Base-by-base conservation (phyloP, 495 filamentous ascomycete species). In the Chaetomium tenue region DNA sequence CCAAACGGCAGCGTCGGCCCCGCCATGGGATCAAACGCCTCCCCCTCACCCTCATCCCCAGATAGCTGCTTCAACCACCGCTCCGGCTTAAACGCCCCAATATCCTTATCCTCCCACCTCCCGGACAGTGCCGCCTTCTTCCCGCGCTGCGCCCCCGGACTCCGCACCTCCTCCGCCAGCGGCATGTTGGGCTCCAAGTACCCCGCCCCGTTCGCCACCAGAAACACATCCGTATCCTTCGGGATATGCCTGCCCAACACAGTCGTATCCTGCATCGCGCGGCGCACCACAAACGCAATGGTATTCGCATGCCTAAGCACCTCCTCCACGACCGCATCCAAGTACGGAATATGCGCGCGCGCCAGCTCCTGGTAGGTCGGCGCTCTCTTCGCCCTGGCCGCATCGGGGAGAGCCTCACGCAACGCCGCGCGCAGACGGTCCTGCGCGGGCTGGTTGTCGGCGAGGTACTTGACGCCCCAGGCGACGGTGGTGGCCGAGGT, bases 1-100 rank as follows among this genome's bases (percentile, higher is more conserved):
- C 77, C 75, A 62, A 87, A 87, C 13, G 82, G 75, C 26, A 82
- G 73, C 23, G 76, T 52, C 12, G 79, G 71, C 0, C 73, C 73
- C 0, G 71, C 71, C 47, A 60, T 28, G 5, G 66, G 46, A 30
- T 75, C 68, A 42, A 68, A 74, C 28, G 39, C 51, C 7, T 78
- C 28, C 30, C 22, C 46, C 18, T 8, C n/a, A 8, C 39, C 46
- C 18, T 22, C 28, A 2, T 18, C 30, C 4, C 9, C 30, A 3
- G 30, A 3, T 7, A 1, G 8, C 33, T 37, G 1, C 42, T 28
- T 47, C 0, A 59, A 26, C 57, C 57, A 58, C 12, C 54, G 6
- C 37, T 57, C 54, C 8, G 54, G 54, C 54, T 13, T 60, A 62
- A 85, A 86, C 5, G 61, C 58, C 6, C 75, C 71, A 0, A 84